Conservation (phyloP, 2,329 filamentous ascomycete genomes). For the Botrytis paeoniae region DNA sequence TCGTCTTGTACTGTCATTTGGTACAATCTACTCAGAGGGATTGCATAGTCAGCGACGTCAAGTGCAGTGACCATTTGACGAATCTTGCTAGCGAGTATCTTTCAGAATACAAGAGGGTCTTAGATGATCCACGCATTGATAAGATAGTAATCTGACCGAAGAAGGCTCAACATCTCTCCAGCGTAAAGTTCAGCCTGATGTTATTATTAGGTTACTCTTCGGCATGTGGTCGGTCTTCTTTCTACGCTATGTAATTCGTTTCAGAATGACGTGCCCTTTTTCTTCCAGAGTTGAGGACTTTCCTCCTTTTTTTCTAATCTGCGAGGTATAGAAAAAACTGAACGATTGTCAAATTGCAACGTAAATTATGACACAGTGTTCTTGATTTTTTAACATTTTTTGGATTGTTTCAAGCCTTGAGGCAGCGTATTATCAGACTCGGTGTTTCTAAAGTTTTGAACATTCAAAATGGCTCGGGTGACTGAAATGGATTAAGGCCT, state of each 20-base stretch:
- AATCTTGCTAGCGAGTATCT: background rate
- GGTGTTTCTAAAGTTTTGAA: background rate
- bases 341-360: too few relatives aligned
- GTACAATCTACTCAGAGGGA: background rate
- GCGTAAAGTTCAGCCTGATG: background rate
- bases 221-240: background rate
- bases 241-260: background rate
- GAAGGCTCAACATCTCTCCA: background rate
- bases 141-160: background rate
- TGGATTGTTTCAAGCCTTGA: background rate
- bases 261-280: background rate
- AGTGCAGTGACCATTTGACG: background rate
- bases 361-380: background rate
- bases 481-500: background rate
- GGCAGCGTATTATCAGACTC: background rate
- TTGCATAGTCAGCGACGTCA: background rate
- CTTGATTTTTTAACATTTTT: background rate
- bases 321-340: too few relatives aligned
- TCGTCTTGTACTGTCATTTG: background rate
- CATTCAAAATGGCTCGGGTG: background rate
- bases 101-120: background rate
- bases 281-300: background rate
- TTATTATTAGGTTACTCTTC: background rate
- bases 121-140: background rate
- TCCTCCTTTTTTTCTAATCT: background rate